These are phyloP conservation scores for Verticillium klebahnii DNA, from an alignment of 2,329 filamentous ascomycete genomes.

Conservation along the genomic window DNA sequence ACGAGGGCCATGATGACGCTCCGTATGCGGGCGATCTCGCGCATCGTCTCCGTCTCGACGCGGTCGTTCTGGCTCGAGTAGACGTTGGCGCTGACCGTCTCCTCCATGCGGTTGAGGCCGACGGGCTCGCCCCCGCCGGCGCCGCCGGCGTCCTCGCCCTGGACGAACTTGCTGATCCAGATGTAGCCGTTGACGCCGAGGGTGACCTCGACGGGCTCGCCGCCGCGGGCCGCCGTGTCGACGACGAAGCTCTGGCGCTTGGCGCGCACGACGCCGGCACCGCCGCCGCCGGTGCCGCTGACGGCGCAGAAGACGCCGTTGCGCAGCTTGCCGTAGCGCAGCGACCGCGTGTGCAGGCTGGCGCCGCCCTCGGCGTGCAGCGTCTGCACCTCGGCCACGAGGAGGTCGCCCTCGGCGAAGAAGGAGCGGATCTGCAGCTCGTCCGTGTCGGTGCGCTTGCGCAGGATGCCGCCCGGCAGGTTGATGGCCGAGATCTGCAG, in stretches of 20 bases:
- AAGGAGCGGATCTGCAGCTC: constrained; percentile 97
- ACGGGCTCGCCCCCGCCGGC: constrained; percentile 51
- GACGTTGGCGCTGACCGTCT: constrained; percentile 76
- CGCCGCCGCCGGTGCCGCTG: constrained; percentile 76
- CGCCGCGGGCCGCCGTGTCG: constrained; percentile 44
- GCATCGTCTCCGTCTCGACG: constrained; percentile 70
- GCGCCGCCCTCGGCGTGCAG: constrained; percentile 83
- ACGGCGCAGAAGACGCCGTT: constrained; percentile 89
- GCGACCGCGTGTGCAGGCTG: constrained; percentile 78
- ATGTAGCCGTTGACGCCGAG: constrained; percentile 96
- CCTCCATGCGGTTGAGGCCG: constrained; percentile 80
- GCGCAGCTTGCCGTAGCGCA: constrained; percentile 92
- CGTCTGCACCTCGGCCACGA: constrained; percentile 92
- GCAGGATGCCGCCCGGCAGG: constrained; percentile 85
- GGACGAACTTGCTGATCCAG: constrained; percentile 84
- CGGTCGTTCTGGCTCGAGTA: constrained; percentile 95
- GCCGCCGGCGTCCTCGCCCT: constrained; percentile 47
- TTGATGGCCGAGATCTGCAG: constrained; percentile 90
- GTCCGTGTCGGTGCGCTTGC: constrained; percentile 89
- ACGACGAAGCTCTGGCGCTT: constrained; percentile 87
- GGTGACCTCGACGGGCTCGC: constrained; percentile 73
- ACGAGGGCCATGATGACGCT: constrained; percentile 80
- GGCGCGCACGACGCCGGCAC: constrained; percentile 77
- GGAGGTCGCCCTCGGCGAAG: constrained; percentile 88
- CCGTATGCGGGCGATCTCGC: constrained; percentile 80